Conservation (phyloP, 208 protist species). For the Leishmania lainsoni region DNA sequence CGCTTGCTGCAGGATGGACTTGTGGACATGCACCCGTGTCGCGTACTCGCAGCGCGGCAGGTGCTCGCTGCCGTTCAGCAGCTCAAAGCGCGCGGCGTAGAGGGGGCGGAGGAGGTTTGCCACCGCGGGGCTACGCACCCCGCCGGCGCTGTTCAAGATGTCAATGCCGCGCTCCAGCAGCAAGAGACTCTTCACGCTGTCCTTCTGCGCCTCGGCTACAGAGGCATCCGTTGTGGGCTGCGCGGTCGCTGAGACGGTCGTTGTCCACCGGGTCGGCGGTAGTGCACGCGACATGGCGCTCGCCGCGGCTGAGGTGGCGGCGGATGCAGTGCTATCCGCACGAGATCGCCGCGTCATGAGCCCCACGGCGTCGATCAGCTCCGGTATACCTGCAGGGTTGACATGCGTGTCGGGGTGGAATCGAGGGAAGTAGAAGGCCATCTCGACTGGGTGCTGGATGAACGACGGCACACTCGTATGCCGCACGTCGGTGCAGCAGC, state of each 20-base stretch:
- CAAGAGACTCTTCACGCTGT: slow-evolving; percentile 56
- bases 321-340: not conserved
- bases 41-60: slow-evolving; percentile 64
- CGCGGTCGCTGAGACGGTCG: slow-evolving; percentile 21
- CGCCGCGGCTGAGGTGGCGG: slow-evolving; percentile 5
- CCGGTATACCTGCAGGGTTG: slow-evolving; percentile 58
- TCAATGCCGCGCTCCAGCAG: slow-evolving; percentile 75
- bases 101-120: slow-evolving; percentile 52
- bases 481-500: slow-evolving; percentile 33
- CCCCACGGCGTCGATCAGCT: slow-evolving; percentile 67
- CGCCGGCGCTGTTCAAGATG: slow-evolving; percentile 72
- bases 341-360: slow-evolving; percentile 39
- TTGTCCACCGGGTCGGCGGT: slow-evolving; percentile 37
- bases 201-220: slow-evolving; percentile 36
- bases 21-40: slow-evolving; percentile 53
- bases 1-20: slow-evolving; percentile 62
- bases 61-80: slow-evolving; percentile 77
- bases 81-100: slow-evolving; percentile 77
- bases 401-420: slow-evolving; percentile 78
- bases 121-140: slow-evolving; percentile 23
- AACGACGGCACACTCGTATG: slow-evolving; percentile 63
- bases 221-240: slow-evolving; percentile 22
- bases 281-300: slow-evolving; percentile 1
- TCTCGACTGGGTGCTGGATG: slow-evolving; percentile 65
- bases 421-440: slow-evolving; percentile 86